Evolutionary conservation across 2,329 filamentous ascomycete species (phyloP), one percentile per base, ranked within the genome.

Genomic region (Talaromyces pinophilus): DNA sequence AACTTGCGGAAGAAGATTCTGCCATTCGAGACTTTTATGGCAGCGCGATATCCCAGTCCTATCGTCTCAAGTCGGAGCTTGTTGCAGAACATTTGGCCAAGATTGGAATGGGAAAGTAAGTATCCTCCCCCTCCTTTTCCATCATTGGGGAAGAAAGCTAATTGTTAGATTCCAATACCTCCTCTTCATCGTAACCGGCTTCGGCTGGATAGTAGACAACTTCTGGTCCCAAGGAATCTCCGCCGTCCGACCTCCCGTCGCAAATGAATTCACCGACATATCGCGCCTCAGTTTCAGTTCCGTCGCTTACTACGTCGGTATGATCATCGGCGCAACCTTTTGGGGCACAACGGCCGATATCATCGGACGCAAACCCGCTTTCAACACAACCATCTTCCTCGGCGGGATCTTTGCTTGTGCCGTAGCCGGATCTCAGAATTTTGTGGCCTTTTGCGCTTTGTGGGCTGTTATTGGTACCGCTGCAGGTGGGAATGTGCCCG

Each of bases 191-290:
- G 86, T 90, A 15, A 86, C 88, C 38, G 88, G 88, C 1, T 91
- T 90, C 69, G 88, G 88, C 28, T 91, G 88, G 88, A 87, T 88
- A 5, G 85, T 85, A 59, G 88, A 91, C 76, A 90, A 90, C 44
- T 72, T 76, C 57, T 22, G 68, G 48, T 75, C 73, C 0, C 75
- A 77, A 67, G 75, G 74, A 1, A 73, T 76, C 52, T 69, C 69
- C 6, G 72, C 71, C 13, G 70, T 76, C 3, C 74, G 74, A 7
- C 73, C 74, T 1, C 71, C 73, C 1, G 73, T 76, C 10, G 44
- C 71, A 28, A 68, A 71, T 48, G 74, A 76, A 33, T 73, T 75
- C 44, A 59, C 67, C 0, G 71, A 70, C 7, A 73, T 74, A 7
- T 64, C 64, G 0, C 70, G 70, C 48, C 70, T 72, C 61, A 76